These are phyloP conservation scores for Eutrema heterophyllum DNA, from an alignment of 345 rosid genomes.

Conservation along the genomic window DNA sequence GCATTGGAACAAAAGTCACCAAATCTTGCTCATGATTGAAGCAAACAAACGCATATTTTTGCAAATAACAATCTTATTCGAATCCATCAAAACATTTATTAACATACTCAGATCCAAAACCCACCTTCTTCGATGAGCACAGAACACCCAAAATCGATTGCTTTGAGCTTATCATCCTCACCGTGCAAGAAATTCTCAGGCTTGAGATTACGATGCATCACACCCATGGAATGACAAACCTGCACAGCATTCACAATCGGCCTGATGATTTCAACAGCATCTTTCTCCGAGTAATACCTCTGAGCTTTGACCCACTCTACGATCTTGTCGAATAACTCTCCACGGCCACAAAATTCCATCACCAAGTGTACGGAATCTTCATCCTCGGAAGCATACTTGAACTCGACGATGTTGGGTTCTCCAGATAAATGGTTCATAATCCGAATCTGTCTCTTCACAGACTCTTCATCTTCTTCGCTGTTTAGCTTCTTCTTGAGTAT, in stretches of 20 bases:
- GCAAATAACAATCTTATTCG: no score
- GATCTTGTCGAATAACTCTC: not conserved
- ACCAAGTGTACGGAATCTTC: not conserved
- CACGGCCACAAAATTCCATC: not conserved
- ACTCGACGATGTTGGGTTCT: not conserved
- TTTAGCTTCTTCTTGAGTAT: not conserved
- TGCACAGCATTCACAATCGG: slow-evolving; percentile 45
- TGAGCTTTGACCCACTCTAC: no score
- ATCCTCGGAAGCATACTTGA: not conserved
- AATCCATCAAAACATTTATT: no score
- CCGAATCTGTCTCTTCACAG: not conserved
- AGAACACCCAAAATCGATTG: slow-evolving; percentile 65
- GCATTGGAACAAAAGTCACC: no score
- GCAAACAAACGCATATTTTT: no score
- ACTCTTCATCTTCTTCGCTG: not conserved
- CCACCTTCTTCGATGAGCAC: slow-evolving; percentile 37
- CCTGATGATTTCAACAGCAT: not conserved
- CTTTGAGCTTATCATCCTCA: slow-evolving; percentile 49
- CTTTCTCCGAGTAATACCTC: not conserved
- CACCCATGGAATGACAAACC: slow-evolving; percentile 70
- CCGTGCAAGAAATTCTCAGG: slow-evolving; percentile 69
- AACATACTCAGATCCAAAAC: no score
- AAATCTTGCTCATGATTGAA: no score
- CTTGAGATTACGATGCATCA: slow-evolving; percentile 69
- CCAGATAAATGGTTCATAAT: not conserved